Evolutionary conservation across 257 asterid genomes (phyloP), one percentile per base, ranked within the genome.

Genomic region (Fraxinus pennsylvanica): DNA sequence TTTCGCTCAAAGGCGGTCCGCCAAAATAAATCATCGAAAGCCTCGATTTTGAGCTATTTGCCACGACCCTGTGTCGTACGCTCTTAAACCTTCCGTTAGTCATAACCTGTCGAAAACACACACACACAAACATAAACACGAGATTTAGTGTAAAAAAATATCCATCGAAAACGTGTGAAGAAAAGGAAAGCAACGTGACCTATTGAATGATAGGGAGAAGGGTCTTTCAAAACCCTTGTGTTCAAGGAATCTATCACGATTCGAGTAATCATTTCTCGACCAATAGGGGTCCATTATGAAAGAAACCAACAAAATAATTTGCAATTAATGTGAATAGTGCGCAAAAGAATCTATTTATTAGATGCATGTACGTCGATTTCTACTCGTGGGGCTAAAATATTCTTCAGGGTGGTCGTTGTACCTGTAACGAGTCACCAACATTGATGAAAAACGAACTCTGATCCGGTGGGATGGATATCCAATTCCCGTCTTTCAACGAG

Each of bases 351-450:
- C 69, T 63, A 25, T 25, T 21, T 13, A 9, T 9, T 6, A 22
- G 33, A 61, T 22, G 68, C 32, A 57, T 17, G 67, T 7, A 57
- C 25, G 29, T 57, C 3, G 19, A 3, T 52, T 59, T 21, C n/a
- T n/a, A 59, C 1, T 59, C 9, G 30, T 21, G 27, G 68, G 30
- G 68, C 68, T 21, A 59, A 21, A 52, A 21, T 22, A 22, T 21
- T 61, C 68, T 61, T 25, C 0, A 6, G 22, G 33, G 3, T 7
- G 30, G 74, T 50, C 3, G 78, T 77, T 9, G 82, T 84, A 92
- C 97, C 97, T 91, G 97, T 83, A 93, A 82, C 1, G 96, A 90
- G 82, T 91, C 97, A 2, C 97, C 97, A 74, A 93, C 96, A 72
- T 89, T 93, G 76, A 93, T 75, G 81, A 93, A 93, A 89, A 91